Percentiles rank a stretch among this genome's conserved stretches.
These are phyloP conservation scores for Isoetes engelmannii DNA, from an alignment of 83 land plant genomes.

Conservation along the genomic window DNA sequence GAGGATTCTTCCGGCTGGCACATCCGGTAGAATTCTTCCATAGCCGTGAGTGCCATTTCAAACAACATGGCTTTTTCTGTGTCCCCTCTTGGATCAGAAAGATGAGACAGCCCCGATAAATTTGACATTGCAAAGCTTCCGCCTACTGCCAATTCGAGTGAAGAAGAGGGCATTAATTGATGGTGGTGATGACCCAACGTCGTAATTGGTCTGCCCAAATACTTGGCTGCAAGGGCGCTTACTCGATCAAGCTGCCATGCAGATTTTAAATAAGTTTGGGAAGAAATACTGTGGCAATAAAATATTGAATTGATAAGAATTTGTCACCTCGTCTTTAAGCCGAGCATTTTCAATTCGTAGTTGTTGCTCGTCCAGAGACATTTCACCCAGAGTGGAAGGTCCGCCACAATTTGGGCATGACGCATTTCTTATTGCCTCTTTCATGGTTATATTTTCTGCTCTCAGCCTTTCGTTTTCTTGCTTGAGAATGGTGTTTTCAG, in stretches of 20 bases:
- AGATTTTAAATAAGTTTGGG: neutral
- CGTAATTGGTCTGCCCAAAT: slow-evolving; percentile 59
- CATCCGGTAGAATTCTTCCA: slow-evolving; percentile 55
- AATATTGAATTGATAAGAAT: neutral
- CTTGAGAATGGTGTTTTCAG: slow-evolving; percentile 64
- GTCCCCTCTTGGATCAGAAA: slow-evolving; percentile 33
- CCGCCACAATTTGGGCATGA: slow-evolving; percentile 78
- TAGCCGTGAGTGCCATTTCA: slow-evolving; percentile 64
- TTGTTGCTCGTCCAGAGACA: slow-evolving; percentile 65
- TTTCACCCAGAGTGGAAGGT: slow-evolving; percentile 51
- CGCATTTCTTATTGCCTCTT: slow-evolving; percentile 43
- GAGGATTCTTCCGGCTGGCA: slow-evolving; percentile 14
- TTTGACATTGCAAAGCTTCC: slow-evolving; percentile 27
- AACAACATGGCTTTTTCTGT: slow-evolving; percentile 59
- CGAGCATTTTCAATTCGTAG: slow-evolving; percentile 71
- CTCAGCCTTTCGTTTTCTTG: slow-evolving; percentile 59
- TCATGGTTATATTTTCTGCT: slow-evolving; percentile 58
- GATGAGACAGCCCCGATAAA: slow-evolving; percentile 11
- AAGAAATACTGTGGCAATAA: neutral
- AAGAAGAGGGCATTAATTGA: slow-evolving; percentile 21
- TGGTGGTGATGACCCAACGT: slow-evolving; percentile 5
- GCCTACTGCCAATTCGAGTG: slow-evolving; percentile 43
- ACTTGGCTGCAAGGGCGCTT: slow-evolving; percentile 65
- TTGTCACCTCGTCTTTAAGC: slow-evolving; percentile 66
- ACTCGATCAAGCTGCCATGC: slow-evolving; percentile 60